phyloP scores from a whole-genome alignment of 108 stramenopile genomes.

The Parmales sp. region DNA sequence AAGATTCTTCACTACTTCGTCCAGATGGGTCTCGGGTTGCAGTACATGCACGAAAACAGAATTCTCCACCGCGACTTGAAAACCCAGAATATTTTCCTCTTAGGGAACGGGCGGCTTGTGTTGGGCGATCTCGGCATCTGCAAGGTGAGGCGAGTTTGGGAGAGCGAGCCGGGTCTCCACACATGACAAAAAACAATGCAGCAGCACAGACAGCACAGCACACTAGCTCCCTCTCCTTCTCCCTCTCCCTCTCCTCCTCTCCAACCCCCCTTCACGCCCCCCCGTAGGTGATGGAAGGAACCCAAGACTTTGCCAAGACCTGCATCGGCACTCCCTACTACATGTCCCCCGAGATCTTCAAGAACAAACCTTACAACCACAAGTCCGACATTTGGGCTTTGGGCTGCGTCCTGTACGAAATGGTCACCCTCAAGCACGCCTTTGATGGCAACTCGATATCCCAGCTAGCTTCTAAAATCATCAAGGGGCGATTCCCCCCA shows the following conservation, averaged over 20 bases:
- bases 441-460: constrained; percentile 20
- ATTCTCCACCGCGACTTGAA: constrained; percentile 42
- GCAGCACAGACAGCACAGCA: too few relatives aligned
- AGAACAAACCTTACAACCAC: constrained; percentile 12
- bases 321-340: constrained; percentile 40
- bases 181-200: constrained; percentile 43
- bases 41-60: constrained; percentile 29
- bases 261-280: too few relatives aligned
- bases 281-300: constrained; percentile 21
- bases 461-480: constrained; percentile 28
- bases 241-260: constrained; percentile 27
- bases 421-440: constrained; percentile 22
- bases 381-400: constrained; percentile 32
- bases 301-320: constrained; percentile 29
- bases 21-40: constrained; percentile 30
- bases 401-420: constrained; percentile 31
- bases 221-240: constrained; percentile 2
- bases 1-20: constrained; percentile 27
- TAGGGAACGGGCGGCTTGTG: constrained; percentile 33
- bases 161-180: constrained; percentile 40
- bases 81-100: constrained; percentile 46
- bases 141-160: constrained; percentile 39
- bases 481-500: constrained; percentile 27
- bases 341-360: constrained; percentile 21
- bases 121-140: constrained; percentile 39